A percentile compares a stretch with the other conserved stretches of the same genome.
Conservation (phyloP, 371 early-diverging fungal species). For the Mucor piriformis region DNA sequence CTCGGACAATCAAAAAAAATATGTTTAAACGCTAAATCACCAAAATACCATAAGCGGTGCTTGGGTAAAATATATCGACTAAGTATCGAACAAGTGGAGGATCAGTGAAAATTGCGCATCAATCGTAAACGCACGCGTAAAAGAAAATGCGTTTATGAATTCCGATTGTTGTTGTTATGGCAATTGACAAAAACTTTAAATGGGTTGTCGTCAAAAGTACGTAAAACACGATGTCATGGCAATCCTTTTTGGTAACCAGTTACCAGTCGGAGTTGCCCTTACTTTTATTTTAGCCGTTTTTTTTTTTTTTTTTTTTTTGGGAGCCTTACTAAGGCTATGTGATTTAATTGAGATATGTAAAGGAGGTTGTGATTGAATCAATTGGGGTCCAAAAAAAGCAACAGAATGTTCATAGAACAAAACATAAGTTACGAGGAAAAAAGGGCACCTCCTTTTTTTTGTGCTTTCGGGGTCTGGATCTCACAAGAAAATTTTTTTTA, state of each 20-base stretch:
- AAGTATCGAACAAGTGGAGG: too few relatives aligned
- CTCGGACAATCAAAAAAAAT: too few relatives aligned
- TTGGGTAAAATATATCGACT: too few relatives aligned
- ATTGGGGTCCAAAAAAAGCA: not conserved
- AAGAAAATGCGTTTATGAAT: too few relatives aligned
- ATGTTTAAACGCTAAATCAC: too few relatives aligned
- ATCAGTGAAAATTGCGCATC: too few relatives aligned
- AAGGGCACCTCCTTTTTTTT: not conserved
- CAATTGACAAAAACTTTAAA: conserved; percentile 1
- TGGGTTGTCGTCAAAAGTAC: not conserved
- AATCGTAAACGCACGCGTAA: too few relatives aligned
- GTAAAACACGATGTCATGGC: conserved; percentile 12
- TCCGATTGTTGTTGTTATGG: not conserved
- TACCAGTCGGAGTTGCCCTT: not conserved
- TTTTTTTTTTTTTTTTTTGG: not conserved
- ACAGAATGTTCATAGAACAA: not conserved
- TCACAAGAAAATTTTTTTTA: not conserved
- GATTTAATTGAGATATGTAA: not conserved
- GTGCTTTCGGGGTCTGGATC: not conserved
- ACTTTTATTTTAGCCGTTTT: not conserved
- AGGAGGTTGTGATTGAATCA: not conserved
- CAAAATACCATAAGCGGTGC: too few relatives aligned
- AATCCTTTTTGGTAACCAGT: not conserved
- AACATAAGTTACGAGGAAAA: not conserved
- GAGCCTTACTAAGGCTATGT: not conserved